Evolutionary conservation across 2,329 filamentous ascomycete species (phyloP).

Genomic region (Fusarium redolens): DNA sequence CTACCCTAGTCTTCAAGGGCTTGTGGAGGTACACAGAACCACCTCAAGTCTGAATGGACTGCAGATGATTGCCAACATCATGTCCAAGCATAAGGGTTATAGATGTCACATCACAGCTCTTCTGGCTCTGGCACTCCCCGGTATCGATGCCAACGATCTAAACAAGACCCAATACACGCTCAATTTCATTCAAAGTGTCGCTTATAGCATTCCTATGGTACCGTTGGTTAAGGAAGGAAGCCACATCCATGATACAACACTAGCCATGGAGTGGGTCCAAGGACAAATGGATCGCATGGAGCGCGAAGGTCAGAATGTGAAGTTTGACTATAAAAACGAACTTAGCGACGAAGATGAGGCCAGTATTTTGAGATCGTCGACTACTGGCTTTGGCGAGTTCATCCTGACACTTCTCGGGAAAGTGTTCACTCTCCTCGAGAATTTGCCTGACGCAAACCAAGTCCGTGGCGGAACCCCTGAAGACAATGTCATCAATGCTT

Average conservation of each 20-base stretch:
- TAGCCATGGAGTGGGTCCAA: conserved; percentile 94
- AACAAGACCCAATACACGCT: conserved; percentile 96
- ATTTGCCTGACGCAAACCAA: conserved; percentile 89
- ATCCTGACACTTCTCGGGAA: conserved; percentile 89
- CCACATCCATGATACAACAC: conserved; percentile 75
- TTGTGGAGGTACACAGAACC: conserved; percentile 97
- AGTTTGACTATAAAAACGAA: conserved; percentile 86
- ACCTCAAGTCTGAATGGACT: conserved; percentile 92
- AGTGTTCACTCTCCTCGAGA: conserved; percentile 95
- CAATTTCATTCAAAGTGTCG: conserved; percentile 94
- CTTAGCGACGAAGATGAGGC: conserved; percentile 88
- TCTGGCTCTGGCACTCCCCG: conserved; percentile 90
- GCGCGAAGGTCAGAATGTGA: conserved; percentile 82
- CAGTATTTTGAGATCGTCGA: conserved; percentile 90
- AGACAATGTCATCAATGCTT: conserved; percentile 95
- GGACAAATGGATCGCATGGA: conserved; percentile 95
- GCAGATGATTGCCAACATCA: conserved; percentile 90
- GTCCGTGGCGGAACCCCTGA: conserved; percentile 92
- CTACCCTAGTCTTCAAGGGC: conserved; percentile 94
- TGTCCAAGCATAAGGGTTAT: conserved; percentile 94
- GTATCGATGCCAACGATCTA: conserved; percentile 96
- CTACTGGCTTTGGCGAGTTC: conserved; percentile 93
- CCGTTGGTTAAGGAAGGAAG: conserved; percentile 72
- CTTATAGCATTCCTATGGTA: conserved; percentile 94
- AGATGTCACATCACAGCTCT: conserved; percentile 95